Percentiles rank a stretch among this genome's conserved stretches.
Conservation (phyloP, 1,284 basidiomycete genomes). For the Ganoderma sinense region DNA sequence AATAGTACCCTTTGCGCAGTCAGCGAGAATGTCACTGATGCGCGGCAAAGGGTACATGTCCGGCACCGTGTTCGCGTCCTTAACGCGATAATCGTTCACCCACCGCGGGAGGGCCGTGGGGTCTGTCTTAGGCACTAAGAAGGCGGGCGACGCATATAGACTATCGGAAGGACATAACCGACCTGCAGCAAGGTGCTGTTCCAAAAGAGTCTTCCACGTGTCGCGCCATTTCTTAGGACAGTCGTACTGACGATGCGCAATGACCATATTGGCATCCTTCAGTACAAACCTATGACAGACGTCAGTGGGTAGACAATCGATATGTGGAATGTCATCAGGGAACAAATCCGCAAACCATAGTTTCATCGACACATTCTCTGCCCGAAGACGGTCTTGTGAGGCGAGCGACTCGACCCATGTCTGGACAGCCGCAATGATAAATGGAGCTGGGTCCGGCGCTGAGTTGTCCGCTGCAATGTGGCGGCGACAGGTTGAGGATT, state of each 20-base stretch:
- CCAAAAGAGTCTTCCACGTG: constrained; percentile 24
- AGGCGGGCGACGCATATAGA: constrained; percentile 41
- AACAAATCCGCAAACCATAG: constrained; percentile 15
- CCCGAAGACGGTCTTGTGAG: background rate
- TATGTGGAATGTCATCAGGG: constrained; percentile 25
- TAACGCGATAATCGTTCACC: constrained; percentile 48
- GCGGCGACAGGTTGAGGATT: background rate
- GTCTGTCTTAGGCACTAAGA: constrained; percentile 49
- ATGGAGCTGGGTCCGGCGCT: background rate
- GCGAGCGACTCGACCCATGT: background rate
- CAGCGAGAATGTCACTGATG: constrained; percentile 44
- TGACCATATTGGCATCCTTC: constrained; percentile 29
- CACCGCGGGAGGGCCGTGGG: constrained; percentile 42
- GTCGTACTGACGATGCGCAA: constrained; percentile 26
- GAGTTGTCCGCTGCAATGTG: background rate
- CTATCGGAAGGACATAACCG: background rate
- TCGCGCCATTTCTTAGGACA: constrained; percentile 33
- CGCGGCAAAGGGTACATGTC: constrained; percentile 46
- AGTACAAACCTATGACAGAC: constrained; percentile 30
- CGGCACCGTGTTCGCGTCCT: constrained; percentile 46
- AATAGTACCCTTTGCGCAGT: constrained; percentile 42
- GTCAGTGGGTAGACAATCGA: constrained; percentile 27
- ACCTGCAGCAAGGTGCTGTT: constrained; percentile 29
- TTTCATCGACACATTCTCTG: constrained; percentile 2
- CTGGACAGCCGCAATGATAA: background rate